Conservation (phyloP, 2,329 filamentous ascomycete species). For the Pleurostoma richardsiae region DNA sequence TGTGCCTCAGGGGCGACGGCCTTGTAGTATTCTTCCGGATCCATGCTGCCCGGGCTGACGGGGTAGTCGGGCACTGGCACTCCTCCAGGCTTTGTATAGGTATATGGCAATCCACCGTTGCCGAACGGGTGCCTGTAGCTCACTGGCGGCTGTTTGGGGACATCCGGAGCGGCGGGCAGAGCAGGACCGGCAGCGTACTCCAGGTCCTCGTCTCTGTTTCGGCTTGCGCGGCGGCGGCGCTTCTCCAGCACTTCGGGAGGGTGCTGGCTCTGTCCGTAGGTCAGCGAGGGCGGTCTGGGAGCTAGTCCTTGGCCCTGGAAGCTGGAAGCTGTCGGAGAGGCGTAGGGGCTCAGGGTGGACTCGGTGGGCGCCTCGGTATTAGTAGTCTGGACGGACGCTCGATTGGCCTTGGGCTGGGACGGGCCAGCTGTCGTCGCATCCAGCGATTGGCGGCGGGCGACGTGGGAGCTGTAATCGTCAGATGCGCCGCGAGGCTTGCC, state of each 20-base stretch:
- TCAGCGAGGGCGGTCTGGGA: slow-evolving; percentile 54
- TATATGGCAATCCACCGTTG: slow-evolving; percentile 23
- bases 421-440: slow-evolving; percentile 22
- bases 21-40: slow-evolving; percentile 26
- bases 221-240: slow-evolving; percentile 34
- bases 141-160: slow-evolving; percentile 51
- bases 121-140: slow-evolving; percentile 49
- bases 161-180: slow-evolving; percentile 54
- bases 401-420: slow-evolving; percentile 40
- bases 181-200: slow-evolving; percentile 27
- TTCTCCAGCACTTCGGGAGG: slow-evolving; percentile 37
- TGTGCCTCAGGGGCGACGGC: slow-evolving; percentile 13
- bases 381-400: slow-evolving; percentile 50
- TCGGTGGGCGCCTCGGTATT: slow-evolving; percentile 51
- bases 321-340: slow-evolving; percentile 47
- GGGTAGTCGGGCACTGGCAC: slow-evolving; percentile 16
- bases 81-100: slow-evolving; percentile 18
- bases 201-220: slow-evolving; percentile 33
- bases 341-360: slow-evolving; percentile 53
- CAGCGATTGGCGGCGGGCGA: slow-evolving; percentile 25
- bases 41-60: slow-evolving; percentile 17
- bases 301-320: slow-evolving; percentile 48
- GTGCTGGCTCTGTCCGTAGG: slow-evolving; percentile 37
- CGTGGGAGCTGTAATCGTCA: slow-evolving; percentile 22
- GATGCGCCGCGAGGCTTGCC: slow-evolving; percentile 31